Evolutionary conservation across 495 filamentous ascomycete genomes (phyloP).

Genomic region (Margaritispora aquatica): DNA sequence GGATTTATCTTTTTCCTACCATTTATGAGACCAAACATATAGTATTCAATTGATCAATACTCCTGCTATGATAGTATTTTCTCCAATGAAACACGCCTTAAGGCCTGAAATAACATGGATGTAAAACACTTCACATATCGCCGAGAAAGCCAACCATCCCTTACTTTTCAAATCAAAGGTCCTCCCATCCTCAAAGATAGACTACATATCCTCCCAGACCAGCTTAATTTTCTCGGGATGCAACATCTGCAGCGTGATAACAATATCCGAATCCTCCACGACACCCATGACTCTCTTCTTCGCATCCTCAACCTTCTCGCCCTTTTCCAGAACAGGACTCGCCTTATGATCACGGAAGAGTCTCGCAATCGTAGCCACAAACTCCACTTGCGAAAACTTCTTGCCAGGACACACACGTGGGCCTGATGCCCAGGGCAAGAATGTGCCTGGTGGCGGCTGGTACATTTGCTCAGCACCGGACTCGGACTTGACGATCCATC

Average conservation of each 20-base stretch:
- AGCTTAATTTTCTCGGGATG: conserved; percentile 29
- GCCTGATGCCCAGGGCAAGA: conserved; percentile 43
- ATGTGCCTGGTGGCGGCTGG: conserved; percentile 31
- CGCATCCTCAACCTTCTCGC: conserved; percentile 30
- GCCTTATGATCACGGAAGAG: conserved; percentile 36
- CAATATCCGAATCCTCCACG: conserved; percentile 28
- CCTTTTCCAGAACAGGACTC: conserved; percentile 17
- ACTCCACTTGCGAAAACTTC: conserved; percentile 49
- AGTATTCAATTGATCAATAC: too few species aligned
- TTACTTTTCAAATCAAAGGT: too few species aligned
- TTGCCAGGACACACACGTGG: conserved; percentile 40
- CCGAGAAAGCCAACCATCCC: too few species aligned
- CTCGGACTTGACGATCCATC: conserved; percentile 24
- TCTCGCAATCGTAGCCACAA: conserved; percentile 39
- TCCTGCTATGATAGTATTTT: too few species aligned
- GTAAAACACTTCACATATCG: too few species aligned
- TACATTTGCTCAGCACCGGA: conserved; percentile 24
- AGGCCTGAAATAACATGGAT: too few species aligned
- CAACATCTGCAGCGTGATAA: conserved; percentile 36
- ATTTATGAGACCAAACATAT: too few species aligned
- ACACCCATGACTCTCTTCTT: conserved; percentile 27
- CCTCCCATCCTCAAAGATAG: too few species aligned
- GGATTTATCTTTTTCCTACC: too few species aligned
- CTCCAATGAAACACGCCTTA: too few species aligned
- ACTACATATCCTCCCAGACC: conserved; percentile 19